These are phyloP conservation scores for Leptographium radiaticola DNA, from an alignment of 2,329 filamentous ascomycete species.

Conservation along the genomic window DNA sequence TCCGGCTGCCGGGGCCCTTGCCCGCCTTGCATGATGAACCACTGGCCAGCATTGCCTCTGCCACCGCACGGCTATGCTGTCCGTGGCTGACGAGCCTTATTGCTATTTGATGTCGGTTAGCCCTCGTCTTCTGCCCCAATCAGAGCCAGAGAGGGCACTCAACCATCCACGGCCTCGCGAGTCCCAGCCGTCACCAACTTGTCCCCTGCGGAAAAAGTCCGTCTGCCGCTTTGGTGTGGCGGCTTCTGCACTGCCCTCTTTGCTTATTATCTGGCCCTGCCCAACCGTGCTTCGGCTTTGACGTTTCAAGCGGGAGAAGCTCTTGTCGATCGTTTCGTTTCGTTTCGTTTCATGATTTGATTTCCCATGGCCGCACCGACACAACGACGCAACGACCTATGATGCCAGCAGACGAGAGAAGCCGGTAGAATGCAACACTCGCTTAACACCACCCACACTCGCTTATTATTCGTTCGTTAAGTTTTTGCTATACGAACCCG, in stretches of 20 bases:
- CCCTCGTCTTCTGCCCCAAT: too few species aligned
- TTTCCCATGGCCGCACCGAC: not conserved
- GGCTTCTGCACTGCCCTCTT: too few species aligned
- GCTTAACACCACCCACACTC: conserved; percentile 1
- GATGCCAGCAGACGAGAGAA: not conserved
- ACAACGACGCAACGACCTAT: not conserved
- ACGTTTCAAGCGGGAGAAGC: too few species aligned
- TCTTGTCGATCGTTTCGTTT: not conserved
- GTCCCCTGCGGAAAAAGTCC: too few species aligned
- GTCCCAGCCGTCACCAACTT: too few species aligned
- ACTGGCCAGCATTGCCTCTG: not conserved
- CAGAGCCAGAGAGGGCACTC: too few species aligned
- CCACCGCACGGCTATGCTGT: not conserved
- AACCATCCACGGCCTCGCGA: too few species aligned
- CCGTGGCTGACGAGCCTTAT: not conserved
- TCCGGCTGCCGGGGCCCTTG: not conserved
- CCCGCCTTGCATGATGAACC: not conserved
- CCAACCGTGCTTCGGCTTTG: too few species aligned
- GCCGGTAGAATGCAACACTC: not conserved
- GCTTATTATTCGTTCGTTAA: not conserved
- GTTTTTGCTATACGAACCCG: not conserved
- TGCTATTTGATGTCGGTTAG: not conserved
- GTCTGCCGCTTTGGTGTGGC: too few species aligned
- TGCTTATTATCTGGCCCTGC: too few species aligned
- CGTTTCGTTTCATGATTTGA: not conserved